Evolutionary conservation across 768 basidiomycete species (phyloP).

Genomic region (Termitomyces titanicus): DNA sequence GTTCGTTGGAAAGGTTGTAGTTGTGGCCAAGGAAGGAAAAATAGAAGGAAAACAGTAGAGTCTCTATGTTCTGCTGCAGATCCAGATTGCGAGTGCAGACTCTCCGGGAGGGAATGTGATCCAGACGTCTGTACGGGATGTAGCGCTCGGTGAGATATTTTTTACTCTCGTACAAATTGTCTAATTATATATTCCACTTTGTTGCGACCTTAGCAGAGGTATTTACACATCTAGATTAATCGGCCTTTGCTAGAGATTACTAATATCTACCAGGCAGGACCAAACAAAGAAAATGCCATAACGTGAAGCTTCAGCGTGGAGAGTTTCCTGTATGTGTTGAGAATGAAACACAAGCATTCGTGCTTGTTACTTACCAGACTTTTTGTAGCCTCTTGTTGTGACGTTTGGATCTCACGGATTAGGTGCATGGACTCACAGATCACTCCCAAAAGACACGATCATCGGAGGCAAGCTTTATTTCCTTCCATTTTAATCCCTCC

Average conservation of each 20-base stretch:
- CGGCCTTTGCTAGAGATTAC: background rate
- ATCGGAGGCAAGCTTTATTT: conserved; percentile 22
- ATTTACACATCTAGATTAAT: background rate
- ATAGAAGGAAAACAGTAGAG: conserved; percentile 8
- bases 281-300: conserved; percentile 12
- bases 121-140: conserved; percentile 47
- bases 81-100: conserved; percentile 33
- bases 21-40: conserved; percentile 25
- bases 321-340: conserved; percentile 13
- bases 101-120: conserved; percentile 41
- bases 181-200: background rate
- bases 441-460: conserved; percentile 10
- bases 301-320: conserved; percentile 19
- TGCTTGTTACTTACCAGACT: background rate
- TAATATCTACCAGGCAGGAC: conserved; percentile 11
- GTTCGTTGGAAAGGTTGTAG: conserved; percentile 40
- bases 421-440: conserved; percentile 40
- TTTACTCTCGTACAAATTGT: background rate
- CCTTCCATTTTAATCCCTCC: background rate
- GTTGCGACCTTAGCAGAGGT: conserved; percentile 10
- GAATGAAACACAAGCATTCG: background rate
- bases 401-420: conserved; percentile 33
- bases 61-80: conserved; percentile 12
- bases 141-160: conserved; percentile 32
- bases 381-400: conserved; percentile 31